Conservation (phyloP, 805 yeast species). For the Teunomyces lycoperdinae region DNA sequence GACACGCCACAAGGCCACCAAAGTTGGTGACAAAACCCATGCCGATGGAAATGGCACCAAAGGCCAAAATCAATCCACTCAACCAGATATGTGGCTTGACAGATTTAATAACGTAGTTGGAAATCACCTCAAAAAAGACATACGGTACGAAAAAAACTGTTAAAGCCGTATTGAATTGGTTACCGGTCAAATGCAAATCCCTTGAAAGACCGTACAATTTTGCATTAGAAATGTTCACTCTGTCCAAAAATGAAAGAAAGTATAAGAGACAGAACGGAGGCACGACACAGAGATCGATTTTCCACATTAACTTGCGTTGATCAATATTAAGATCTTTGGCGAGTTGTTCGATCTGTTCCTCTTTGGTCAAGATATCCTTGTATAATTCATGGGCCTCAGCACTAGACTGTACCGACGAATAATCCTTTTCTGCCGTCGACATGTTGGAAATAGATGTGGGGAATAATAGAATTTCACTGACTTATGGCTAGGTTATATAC, state of each 20-base stretch:
- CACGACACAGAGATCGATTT: constrained; percentile 65
- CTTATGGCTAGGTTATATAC: neutral
- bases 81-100: constrained; percentile 67
- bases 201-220: constrained; percentile 63
- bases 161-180: constrained; percentile 61
- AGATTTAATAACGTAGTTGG: constrained; percentile 58
- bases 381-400: neutral
- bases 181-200: constrained; percentile 53
- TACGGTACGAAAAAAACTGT: constrained; percentile 74
- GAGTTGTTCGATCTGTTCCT: constrained; percentile 17
- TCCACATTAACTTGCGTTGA: constrained; percentile 56
- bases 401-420: neutral
- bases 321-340: constrained; percentile 43
- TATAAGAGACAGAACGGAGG: constrained; percentile 77
- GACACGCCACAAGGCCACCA: constrained; percentile 57
- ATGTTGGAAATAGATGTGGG: neutral
- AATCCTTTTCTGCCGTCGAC: neutral
- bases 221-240: constrained; percentile 83
- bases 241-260: constrained; percentile 72
- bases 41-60: constrained; percentile 62
- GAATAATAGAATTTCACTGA: neutral
- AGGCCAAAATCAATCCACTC: constrained; percentile 53
- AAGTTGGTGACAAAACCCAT: constrained; percentile 62
- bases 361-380: neutral
- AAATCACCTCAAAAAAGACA: constrained; percentile 59